phyloP scores from a whole-genome alignment of 495 filamentous ascomycete species.

The Evansstolkia leycettana region DNA sequence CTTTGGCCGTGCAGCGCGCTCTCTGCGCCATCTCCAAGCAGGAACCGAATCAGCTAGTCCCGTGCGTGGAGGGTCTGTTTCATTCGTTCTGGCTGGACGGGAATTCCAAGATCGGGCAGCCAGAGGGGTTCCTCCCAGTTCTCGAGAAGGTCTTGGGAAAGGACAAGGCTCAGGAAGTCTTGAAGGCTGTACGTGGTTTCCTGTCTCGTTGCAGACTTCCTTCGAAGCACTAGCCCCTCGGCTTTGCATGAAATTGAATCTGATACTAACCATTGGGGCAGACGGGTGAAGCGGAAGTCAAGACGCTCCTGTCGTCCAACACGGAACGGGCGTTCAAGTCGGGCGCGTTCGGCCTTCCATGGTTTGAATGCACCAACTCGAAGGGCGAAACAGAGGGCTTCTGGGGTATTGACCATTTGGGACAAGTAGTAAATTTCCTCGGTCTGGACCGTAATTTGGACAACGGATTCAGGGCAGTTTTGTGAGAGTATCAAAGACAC shows the following conservation, averaged over 20 bases:
- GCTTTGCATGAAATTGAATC: background rate
- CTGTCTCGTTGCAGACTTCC: background rate
- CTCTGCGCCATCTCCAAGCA: constrained; percentile 26
- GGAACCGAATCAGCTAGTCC: constrained; percentile 28
- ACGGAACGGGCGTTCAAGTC: constrained; percentile 45
- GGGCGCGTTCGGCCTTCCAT: constrained; percentile 63
- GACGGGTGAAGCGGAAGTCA: constrained; percentile 34
- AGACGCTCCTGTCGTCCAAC: constrained; percentile 37
- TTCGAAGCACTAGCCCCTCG: background rate
- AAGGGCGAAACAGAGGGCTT: constrained; percentile 49
- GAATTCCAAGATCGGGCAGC: constrained; percentile 31
- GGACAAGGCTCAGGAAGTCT: constrained; percentile 24
- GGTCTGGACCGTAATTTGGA: constrained; percentile 33
- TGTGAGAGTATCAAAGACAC: too few relatives aligned
- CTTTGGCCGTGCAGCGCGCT: constrained; percentile 38
- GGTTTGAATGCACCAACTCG: constrained; percentile 52
- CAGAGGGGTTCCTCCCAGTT: constrained; percentile 33
- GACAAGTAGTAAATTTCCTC: constrained; percentile 49
- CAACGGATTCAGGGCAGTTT: constrained; percentile 16
- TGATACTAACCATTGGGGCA: constrained; percentile 6
- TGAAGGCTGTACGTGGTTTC: constrained; percentile 20
- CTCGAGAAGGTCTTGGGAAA: constrained; percentile 40
- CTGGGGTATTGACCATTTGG: constrained; percentile 61
- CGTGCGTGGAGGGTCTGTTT: constrained; percentile 38
- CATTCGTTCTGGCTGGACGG: constrained; percentile 46